Evolutionary conservation across 306 rosid genomes (phyloP).

Genomic region (Ormosia semicastrata): DNA sequence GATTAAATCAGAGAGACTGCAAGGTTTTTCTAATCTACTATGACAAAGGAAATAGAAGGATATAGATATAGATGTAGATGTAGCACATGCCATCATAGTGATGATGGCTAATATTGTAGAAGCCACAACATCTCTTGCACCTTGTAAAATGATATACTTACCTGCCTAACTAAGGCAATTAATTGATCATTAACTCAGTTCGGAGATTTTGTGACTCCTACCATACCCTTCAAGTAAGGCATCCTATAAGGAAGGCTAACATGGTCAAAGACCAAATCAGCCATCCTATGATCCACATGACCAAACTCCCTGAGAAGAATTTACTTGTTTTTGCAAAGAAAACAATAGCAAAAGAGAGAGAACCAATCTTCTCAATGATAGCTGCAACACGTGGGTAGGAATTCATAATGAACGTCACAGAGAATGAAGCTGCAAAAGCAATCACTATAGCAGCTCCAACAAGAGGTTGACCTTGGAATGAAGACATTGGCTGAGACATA

Average conservation of each 20-base stretch:
- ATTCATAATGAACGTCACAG: neutral
- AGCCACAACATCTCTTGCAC: constrained; percentile 24
- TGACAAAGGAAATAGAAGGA: neutral
- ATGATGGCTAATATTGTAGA: constrained; percentile 20
- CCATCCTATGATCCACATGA: constrained; percentile 8
- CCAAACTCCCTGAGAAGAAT: neutral
- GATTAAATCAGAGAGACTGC: neutral
- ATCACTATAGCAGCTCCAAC: constrained; percentile 9
- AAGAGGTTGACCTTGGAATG: neutral
- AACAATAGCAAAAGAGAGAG: neutral
- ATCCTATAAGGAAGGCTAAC: neutral
- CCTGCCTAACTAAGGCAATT: constrained; percentile 1
- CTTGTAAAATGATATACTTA: constrained; percentile 3
- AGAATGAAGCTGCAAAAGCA: constrained; percentile 26
- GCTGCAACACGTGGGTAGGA: neutral
- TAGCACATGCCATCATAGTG: too few species aligned
- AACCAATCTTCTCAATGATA: neutral
- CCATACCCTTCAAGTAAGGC: neutral
- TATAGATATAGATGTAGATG: neutral
- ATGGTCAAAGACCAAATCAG: neutral
- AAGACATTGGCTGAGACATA: neutral
- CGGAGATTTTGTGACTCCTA: constrained; percentile 20
- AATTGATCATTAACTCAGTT: constrained; percentile 8
- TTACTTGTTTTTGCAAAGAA: neutral
- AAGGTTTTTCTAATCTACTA: neutral